phyloP scores from a whole-genome alignment of 1,284 basidiomycete species.

The Pascua guehoae region DNA sequence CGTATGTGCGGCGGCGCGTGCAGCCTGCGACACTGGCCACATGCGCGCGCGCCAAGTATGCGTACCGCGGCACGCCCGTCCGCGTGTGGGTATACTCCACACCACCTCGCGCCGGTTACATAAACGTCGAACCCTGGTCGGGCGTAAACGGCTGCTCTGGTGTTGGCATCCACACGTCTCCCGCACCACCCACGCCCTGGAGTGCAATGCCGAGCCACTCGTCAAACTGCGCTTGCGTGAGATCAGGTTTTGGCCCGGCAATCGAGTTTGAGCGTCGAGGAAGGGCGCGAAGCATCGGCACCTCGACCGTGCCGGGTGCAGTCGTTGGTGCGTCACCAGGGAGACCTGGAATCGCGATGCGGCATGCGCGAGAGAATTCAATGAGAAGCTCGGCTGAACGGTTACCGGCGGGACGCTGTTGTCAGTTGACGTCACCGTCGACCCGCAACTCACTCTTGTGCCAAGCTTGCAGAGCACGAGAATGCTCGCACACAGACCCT shows the following conservation, averaged over 20 bases:
- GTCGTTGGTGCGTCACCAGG: slow-evolving; percentile 10
- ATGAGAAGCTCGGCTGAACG: slow-evolving; percentile 29
- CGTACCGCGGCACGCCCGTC: too few species aligned
- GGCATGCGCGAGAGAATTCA: slow-evolving; percentile 32
- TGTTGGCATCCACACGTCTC: slow-evolving; percentile 18
- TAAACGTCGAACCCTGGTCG: not conserved
- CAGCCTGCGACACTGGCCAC: too few species aligned
- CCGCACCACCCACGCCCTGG: slow-evolving; percentile 17
- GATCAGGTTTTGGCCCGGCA: not conserved
- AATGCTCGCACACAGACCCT: slow-evolving; percentile 30
- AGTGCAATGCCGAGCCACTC: slow-evolving; percentile 29
- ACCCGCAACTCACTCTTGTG: slow-evolving; percentile 5
- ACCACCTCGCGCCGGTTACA: too few species aligned
- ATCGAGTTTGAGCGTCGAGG: slow-evolving; percentile 16
- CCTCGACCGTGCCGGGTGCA: slow-evolving; percentile 19
- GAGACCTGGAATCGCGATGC: slow-evolving; percentile 22
- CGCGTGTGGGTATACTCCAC: too few species aligned
- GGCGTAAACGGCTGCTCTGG: slow-evolving; percentile 12
- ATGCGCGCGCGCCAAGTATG: too few species aligned
- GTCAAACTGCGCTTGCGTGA: slow-evolving; percentile 24
- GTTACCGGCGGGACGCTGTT: slow-evolving; percentile 26
- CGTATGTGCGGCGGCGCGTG: too few species aligned
- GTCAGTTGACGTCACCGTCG: not conserved
- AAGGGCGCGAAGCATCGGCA: slow-evolving; percentile 33
- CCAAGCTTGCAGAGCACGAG: slow-evolving; percentile 27